Conservation (phyloP, 2,329 filamentous ascomycete species). For the Aspergillus proliferans region DNA sequence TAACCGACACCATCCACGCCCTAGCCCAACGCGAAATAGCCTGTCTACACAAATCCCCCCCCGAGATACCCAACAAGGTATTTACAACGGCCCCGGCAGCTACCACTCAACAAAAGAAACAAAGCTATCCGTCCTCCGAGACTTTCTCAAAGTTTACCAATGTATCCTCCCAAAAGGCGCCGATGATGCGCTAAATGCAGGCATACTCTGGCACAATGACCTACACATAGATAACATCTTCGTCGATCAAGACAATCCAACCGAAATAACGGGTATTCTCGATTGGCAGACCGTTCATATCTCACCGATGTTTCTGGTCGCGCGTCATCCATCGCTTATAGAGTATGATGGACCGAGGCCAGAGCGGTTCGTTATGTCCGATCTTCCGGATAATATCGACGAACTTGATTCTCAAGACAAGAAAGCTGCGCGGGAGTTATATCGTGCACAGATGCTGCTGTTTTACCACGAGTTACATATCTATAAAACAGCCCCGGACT, state of each 20-base stretch:
- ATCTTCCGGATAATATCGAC: constrained; percentile 8
- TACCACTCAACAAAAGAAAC: constrained; percentile 19
- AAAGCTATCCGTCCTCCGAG: constrained; percentile 18
- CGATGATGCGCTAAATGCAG: constrained; percentile 12
- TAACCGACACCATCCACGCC: constrained; percentile 6
- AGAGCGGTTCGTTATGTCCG: constrained; percentile 8
- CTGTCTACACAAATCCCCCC: constrained; percentile 9
- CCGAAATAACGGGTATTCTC: constrained; percentile 25
- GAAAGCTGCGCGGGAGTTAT: constrained; percentile 8
- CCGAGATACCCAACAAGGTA: constrained; percentile 10
- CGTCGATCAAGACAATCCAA: constrained; percentile 22
- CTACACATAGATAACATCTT: constrained; percentile 29
- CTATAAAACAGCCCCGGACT: constrained; percentile 8
- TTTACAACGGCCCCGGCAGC: not conserved
- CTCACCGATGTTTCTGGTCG: constrained; percentile 22
- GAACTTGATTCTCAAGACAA: constrained; percentile 6
- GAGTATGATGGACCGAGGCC: constrained; percentile 15
- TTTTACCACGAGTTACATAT: constrained; percentile 11
- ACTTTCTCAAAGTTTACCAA: constrained; percentile 20
- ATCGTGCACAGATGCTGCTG: constrained; percentile 12
- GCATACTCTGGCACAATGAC: constrained; percentile 26
- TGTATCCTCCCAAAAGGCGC: constrained; percentile 15
- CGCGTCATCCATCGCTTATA: constrained; percentile 19
- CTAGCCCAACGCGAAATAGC: constrained; percentile 10
- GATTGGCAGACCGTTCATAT: constrained; percentile 28